Evolutionary conservation across 768 basidiomycete genomes (phyloP), one percentile per base, ranked within the genome.

Genomic region (Termitomyces sp.): DNA sequence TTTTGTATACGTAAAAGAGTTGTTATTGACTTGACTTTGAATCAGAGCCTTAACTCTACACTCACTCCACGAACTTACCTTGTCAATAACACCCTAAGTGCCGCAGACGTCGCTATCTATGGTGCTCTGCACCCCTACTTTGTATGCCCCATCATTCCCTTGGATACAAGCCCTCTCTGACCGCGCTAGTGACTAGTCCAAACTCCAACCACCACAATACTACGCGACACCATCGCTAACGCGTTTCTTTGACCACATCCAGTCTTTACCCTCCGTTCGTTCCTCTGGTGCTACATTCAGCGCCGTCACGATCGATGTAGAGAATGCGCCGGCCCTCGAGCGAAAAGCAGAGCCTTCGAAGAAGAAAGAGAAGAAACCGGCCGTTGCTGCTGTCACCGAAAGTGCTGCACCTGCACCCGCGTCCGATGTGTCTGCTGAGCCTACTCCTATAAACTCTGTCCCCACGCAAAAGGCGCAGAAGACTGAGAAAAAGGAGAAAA

Each of bases 181-280:
- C 40, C 28, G 54, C 48, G 53, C 40, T 41, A 55, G 54, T 57
- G 45, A 51, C 21, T 57, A 96, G 87, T 82, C 88, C 9, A 82
- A 85, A 65, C 74, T 88, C 17, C 79, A 83, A 62, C 77, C 88
- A 5, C 61, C 78, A n/a, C 82, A 89, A 66, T 88, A 90, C 74
- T 87, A 90, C 67, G 72, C 85, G 17, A 80, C 84, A 53, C 93
- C 96, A 5, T 80, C 90, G 21, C 69, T 98, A 38, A 90, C 90
- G 41, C 90, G 97, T 44, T 98, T 96, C 77, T 96, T 98, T 67
- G 89, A 95, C 71, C 93, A 98, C 71, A 81, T 99, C 56, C 96
- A 98, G 73, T 78, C 82, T 45, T 76, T 76, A 21, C 76, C 85
- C 6, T 68, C 79, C 15, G 83, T 97, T 40, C 77, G 82, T 24